phyloP scores from a whole-genome alignment of 2,329 filamentous ascomycete species.

The Hypoxylon sp. region DNA sequence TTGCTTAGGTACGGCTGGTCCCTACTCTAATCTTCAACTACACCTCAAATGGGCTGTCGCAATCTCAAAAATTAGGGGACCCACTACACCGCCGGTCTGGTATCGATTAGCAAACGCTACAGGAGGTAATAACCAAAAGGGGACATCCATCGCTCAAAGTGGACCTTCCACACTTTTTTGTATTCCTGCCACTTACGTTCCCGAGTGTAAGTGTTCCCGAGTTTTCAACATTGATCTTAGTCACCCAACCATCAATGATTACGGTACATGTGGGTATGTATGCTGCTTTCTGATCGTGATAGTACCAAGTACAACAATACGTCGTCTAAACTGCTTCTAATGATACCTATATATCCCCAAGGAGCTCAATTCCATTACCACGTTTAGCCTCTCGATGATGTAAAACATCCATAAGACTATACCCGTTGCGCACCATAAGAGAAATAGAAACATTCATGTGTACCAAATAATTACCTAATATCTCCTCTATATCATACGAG shows the following conservation, averaged over 20 bases:
- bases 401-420: background rate
- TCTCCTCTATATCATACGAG: background rate
- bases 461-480: background rate
- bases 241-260: background rate
- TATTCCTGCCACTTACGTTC: conserved; percentile 8
- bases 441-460: background rate
- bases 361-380: background rate
- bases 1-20: conserved; percentile 4
- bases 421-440: background rate
- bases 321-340: background rate
- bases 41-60: conserved; percentile 13
- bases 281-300: background rate
- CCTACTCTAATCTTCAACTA: conserved; percentile 20
- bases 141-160: conserved; percentile 8
- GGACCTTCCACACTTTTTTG: conserved; percentile 6
- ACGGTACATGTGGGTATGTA: too few relatives aligned
- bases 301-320: background rate
- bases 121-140: conserved; percentile 5
- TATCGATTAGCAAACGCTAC: conserved; percentile 37
- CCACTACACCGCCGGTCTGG: conserved; percentile 34
- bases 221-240: background rate
- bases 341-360: background rate
- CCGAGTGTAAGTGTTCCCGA: conserved; percentile 13
- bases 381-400: background rate
- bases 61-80: conserved; percentile 36